Percentiles rank a stretch among this genome's conserved stretches.
Conservation (phyloP, 2,329 filamentous ascomycete genomes). For the Tolypocladium guangdongense region DNA sequence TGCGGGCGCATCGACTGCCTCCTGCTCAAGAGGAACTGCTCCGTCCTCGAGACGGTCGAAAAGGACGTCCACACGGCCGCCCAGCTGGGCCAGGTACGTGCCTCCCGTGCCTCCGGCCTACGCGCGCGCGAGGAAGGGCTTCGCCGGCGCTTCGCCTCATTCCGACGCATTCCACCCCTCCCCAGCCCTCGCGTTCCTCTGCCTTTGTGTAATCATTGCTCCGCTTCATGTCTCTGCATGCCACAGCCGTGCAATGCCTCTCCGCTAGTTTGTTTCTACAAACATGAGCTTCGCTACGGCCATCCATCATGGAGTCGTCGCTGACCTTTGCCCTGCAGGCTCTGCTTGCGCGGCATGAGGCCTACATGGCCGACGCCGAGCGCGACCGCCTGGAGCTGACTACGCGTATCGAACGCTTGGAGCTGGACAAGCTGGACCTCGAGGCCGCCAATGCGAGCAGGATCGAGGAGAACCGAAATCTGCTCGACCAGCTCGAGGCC, state of each 20-base stretch:
- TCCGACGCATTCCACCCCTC: neutral
- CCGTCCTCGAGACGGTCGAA: slow-evolving; percentile 69
- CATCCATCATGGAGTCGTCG: slow-evolving; percentile 27
- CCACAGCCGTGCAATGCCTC: neutral
- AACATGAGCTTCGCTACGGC: neutral
- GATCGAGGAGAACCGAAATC: slow-evolving; percentile 69
- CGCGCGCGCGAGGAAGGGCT: neutral
- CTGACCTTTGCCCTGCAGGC: slow-evolving; percentile 75
- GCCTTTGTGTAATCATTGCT: neutral
- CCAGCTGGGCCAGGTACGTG: slow-evolving; percentile 77
- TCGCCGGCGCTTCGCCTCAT: neutral
- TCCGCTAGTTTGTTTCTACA: neutral
- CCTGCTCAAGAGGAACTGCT: slow-evolving; percentile 70
- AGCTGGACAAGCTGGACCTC: slow-evolving; percentile 60
- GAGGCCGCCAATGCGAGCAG: slow-evolving; percentile 67
- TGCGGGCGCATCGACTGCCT: slow-evolving; percentile 74
- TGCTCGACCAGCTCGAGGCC: slow-evolving; percentile 75
- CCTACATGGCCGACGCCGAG: slow-evolving; percentile 87
- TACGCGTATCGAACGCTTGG: slow-evolving; percentile 62
- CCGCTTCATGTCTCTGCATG: neutral
- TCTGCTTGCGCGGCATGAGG: slow-evolving; percentile 81
- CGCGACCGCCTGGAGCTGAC: slow-evolving; percentile 67
- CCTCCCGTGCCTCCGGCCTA: neutral
- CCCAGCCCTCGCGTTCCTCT: neutral
- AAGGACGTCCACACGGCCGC: slow-evolving; percentile 81